Percentiles rank a stretch among this genome's conserved stretches.
phyloP scores from a whole-genome alignment of 2,329 filamentous ascomycete genomes.

The Mariannaea sp. region DNA sequence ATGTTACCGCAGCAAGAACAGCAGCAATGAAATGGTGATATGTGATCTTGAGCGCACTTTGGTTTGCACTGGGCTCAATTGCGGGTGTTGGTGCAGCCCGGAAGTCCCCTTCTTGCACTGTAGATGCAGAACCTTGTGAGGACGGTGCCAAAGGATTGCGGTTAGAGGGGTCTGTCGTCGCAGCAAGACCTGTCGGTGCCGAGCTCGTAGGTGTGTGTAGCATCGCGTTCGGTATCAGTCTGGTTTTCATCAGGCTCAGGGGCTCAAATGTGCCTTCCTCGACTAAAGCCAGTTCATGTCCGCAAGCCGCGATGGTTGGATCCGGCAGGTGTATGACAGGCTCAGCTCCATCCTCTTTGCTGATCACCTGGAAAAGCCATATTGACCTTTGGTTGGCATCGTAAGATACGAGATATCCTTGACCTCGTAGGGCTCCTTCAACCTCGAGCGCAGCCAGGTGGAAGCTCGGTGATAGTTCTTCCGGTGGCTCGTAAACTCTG shows the following conservation, averaged over 20 bases:
- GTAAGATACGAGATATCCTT: slow-evolving; percentile 59
- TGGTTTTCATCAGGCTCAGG: slow-evolving; percentile 52
- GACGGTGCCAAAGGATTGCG: slow-evolving; percentile 33
- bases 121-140: slow-evolving; percentile 20
- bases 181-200: slow-evolving; percentile 47
- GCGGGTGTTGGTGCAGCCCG: slow-evolving; percentile 37
- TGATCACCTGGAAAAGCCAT: slow-evolving; percentile 59
- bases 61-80: slow-evolving; percentile 31
- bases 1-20: slow-evolving; percentile 55
- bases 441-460: slow-evolving; percentile 55
- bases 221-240: slow-evolving; percentile 45
- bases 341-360: slow-evolving; percentile 46
- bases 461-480: slow-evolving; percentile 50
- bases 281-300: slow-evolving; percentile 49
- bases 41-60: slow-evolving; percentile 46
- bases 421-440: slow-evolving; percentile 55
- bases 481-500: slow-evolving; percentile 58
- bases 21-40: slow-evolving; percentile 61
- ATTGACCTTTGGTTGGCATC: slow-evolving; percentile 56
- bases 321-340: slow-evolving; percentile 39
- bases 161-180: slow-evolving; percentile 42
- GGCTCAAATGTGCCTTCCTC: slow-evolving; percentile 59
- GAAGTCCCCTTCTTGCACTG: slow-evolving; percentile 36
- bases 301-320: slow-evolving; percentile 50
- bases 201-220: slow-evolving; percentile 54